phyloP scores from a whole-genome alignment of 495 filamentous ascomycete genomes.

The Penicillium argentinense region DNA sequence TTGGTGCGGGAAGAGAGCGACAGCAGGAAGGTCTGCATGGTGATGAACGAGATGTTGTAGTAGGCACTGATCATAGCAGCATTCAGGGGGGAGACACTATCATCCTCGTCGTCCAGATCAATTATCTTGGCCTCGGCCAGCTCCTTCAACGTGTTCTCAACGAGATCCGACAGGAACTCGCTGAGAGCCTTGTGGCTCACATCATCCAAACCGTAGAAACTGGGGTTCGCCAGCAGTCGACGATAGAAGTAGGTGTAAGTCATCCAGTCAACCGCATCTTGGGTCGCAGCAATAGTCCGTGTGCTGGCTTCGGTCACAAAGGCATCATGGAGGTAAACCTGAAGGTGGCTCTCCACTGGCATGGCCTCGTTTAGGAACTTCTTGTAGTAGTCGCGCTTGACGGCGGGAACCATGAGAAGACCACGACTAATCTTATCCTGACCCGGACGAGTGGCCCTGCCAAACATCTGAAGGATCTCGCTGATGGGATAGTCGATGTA shows the following conservation, averaged over 20 bases:
- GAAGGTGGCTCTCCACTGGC: constrained; percentile 92
- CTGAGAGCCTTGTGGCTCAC: constrained; percentile 91
- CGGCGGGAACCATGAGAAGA: constrained; percentile 90
- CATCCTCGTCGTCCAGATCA: constrained; percentile 95
- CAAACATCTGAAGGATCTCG: constrained; percentile 99
- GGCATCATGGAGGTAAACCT: constrained; percentile 87
- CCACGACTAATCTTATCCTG: constrained; percentile 81
- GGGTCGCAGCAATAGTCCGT: constrained; percentile 86
- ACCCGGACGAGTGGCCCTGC: constrained; percentile 78
- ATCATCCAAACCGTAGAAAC: constrained; percentile 89
- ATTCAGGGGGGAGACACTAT: constrained; percentile 84
- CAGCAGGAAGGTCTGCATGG: constrained; percentile 99
- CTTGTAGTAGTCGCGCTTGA: constrained; percentile 96
- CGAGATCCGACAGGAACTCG: constrained; percentile 90
- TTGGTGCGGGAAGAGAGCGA: constrained; percentile 86
- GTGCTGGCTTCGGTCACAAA: constrained; percentile 97
- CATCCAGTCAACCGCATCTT: constrained; percentile 97
- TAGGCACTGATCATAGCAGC: constrained; percentile 97
- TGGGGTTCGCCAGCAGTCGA: constrained; percentile 93
- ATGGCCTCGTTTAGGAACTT: constrained; percentile 98
- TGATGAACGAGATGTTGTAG: constrained; percentile 99
- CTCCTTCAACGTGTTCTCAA: constrained; percentile 90
- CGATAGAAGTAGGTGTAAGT: constrained; percentile 99
- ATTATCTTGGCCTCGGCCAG: constrained; percentile 93
- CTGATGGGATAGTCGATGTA: constrained; percentile 96